These are phyloP conservation scores for Vitis hybrid DNA, from an alignment of 177 flowering plant species.

Conservation along the genomic window DNA sequence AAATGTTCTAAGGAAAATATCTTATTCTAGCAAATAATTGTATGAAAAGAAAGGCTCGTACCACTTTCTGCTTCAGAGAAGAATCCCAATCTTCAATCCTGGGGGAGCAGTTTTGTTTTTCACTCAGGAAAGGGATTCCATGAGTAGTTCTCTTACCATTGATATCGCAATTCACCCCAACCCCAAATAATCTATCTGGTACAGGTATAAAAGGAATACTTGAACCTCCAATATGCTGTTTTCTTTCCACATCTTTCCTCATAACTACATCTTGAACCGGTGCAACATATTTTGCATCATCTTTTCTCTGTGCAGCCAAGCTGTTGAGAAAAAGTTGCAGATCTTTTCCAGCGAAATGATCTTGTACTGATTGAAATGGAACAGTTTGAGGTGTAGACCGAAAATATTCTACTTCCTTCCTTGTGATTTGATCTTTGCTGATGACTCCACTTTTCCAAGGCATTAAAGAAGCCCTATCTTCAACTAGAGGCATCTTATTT, in stretches of 20 bases:
- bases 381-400: background rate
- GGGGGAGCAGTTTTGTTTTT: constrained; percentile 20
- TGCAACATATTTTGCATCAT: constrained; percentile 12
- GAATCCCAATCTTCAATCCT: constrained; percentile 16
- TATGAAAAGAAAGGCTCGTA: constrained; percentile 15
- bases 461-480: constrained; percentile 11
- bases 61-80: constrained; percentile 27
- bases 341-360: constrained; percentile 21
- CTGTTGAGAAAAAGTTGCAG: constrained; percentile 28
- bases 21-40: background rate
- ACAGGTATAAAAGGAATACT: constrained; percentile 16
- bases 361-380: constrained; percentile 19
- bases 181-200: constrained; percentile 5
- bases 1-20: background rate
- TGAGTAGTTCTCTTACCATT: constrained; percentile 11
- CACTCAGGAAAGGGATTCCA: constrained; percentile 18
- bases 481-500: constrained; percentile 23
- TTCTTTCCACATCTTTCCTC: constrained; percentile 15
- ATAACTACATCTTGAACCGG: constrained; percentile 13
- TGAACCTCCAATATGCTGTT: constrained; percentile 8
- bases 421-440: constrained; percentile 14
- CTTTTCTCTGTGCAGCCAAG: constrained; percentile 13
- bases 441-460: constrained; percentile 4
- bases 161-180: constrained; percentile 17
- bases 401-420: constrained; percentile 15